Evolutionary conservation across 2,329 filamentous ascomycete genomes (phyloP), one percentile per base, ranked within the genome.

Genomic region (Colletotrichum theobromicola): DNA sequence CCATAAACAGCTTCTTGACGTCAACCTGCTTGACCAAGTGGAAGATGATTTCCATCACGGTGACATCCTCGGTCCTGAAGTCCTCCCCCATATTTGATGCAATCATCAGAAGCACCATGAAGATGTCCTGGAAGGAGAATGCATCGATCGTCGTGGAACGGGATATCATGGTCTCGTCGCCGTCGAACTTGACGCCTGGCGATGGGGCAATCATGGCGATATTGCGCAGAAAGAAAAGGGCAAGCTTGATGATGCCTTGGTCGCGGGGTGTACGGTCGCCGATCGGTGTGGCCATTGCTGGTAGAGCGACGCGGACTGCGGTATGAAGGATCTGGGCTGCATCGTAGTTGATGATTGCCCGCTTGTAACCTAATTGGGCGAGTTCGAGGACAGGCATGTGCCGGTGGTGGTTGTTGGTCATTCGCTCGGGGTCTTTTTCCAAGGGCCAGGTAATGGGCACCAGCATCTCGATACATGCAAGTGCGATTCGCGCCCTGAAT

Each of bases 361-460:
- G 91, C 85, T 99, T 99, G 86, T 99, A 99, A 75, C 90, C 90
- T 7, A 98, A 90, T 82, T 98, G 97, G 1, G 95, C 94, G 71
- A 98, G 90, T 82, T 97, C 94, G 24, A 99, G 89, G 70, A 97
- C 97, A 2, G 97, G 95, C 53, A 96, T 91, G 84, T 99, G 97
- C 72, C 95, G 92, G 82, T 98, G 94, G 82, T 98, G 95, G 82
- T 99, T 98, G 79, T 95, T 88, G 5, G 95, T 98, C 90, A 97
- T 96, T 80, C 94, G 91, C 74, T 94, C 92, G 76, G 91, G 88
- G 74, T 96, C 92, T 78, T 92, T 91, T 76, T 98, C 95, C 80
- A 98, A 89, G 0, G 97, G 96, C 96, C 96, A 98, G 21, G 97
- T 99, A 80, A 99, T 86, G 6, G 96, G 95, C 2, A 98, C 95